phyloP scores from a whole-genome alignment of 495 filamentous ascomycete species.

The Aspergillus baeticus region DNA sequence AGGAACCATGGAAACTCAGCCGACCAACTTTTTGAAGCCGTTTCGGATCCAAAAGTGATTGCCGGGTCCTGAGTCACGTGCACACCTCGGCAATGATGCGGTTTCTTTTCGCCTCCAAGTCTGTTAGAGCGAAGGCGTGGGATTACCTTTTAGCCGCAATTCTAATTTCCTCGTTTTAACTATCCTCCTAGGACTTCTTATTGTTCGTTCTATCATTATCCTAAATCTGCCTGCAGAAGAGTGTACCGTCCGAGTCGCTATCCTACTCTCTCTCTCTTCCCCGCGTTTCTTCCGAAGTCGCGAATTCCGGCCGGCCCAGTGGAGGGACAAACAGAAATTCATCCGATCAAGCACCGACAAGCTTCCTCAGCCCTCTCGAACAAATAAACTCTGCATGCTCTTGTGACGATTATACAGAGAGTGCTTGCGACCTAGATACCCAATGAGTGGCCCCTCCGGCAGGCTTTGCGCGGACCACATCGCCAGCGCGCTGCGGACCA shows the following conservation, averaged over 20 bases:
- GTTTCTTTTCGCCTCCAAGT: constrained; percentile 21
- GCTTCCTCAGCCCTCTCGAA: not conserved
- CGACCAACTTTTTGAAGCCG: not conserved
- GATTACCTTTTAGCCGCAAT: not conserved
- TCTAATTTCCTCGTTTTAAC: not conserved
- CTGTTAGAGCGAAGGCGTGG: not conserved
- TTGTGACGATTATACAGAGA: not conserved
- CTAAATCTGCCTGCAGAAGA: not conserved
- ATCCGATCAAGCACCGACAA: not conserved
- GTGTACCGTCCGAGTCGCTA: not conserved
- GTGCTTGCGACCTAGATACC: constrained; percentile 2
- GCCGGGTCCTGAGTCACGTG: constrained; percentile 28
- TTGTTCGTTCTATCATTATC: not conserved
- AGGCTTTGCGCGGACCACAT: constrained; percentile 36
- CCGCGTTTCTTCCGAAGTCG: constrained; percentile 7
- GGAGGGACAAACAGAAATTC: not conserved
- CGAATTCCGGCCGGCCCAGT: constrained; percentile 2
- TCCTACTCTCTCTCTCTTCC: constrained; percentile 1
- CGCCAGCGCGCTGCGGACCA: constrained; percentile 30
- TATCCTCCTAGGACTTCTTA: not conserved
- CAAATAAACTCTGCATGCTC: not conserved
- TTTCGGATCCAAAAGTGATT: constrained; percentile 1
- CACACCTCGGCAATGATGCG: constrained; percentile 20
- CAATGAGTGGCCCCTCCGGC: constrained; percentile 35
- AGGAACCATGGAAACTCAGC: not conserved